A percentile compares a stretch with the other conserved stretches of the same genome.
Evolutionary conservation across 768 basidiomycete genomes (phyloP).

Genomic region (Strobilomyces dryophilus): DNA sequence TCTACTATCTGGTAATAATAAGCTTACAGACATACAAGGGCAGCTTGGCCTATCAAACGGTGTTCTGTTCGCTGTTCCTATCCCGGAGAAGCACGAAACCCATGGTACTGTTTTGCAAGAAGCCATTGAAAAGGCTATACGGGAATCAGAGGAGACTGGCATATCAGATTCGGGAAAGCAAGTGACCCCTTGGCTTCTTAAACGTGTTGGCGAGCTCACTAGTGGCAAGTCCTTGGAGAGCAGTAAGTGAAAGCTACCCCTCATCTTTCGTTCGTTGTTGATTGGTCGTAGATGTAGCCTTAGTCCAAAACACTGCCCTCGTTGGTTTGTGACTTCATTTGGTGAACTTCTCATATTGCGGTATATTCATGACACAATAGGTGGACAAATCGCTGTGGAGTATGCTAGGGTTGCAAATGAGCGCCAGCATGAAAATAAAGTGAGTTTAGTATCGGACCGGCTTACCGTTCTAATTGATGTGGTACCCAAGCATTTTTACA

Average conservation of each 20-base stretch:
- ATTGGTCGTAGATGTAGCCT: constrained; percentile 63
- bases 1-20: constrained; percentile 1
- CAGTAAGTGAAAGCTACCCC: constrained; percentile 42
- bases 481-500: constrained; percentile 12
- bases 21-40: constrained; percentile 55
- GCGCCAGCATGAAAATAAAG: constrained; percentile 13
- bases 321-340: constrained; percentile 52
- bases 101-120: constrained; percentile 67
- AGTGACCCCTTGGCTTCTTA: constrained; percentile 91
- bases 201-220: constrained; percentile 78
- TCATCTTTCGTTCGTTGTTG: not conserved
- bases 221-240: constrained; percentile 67
- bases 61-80: constrained; percentile 83
- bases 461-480: not conserved
- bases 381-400: constrained; percentile 73
- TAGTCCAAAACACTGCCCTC: constrained; percentile 84
- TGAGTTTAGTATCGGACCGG: constrained; percentile 7
- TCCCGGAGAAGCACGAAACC: constrained; percentile 70
- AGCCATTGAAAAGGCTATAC: constrained; percentile 79
- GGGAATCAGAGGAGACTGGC: constrained; percentile 78
- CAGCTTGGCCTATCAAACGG: constrained; percentile 74
- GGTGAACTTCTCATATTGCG: not conserved
- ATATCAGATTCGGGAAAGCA: constrained; percentile 81
- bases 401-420: constrained; percentile 52
- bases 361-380: constrained; percentile 33